phyloP scores from a whole-genome alignment of 78 protist genomes.

The Tieghemostelium lacteum region DNA sequence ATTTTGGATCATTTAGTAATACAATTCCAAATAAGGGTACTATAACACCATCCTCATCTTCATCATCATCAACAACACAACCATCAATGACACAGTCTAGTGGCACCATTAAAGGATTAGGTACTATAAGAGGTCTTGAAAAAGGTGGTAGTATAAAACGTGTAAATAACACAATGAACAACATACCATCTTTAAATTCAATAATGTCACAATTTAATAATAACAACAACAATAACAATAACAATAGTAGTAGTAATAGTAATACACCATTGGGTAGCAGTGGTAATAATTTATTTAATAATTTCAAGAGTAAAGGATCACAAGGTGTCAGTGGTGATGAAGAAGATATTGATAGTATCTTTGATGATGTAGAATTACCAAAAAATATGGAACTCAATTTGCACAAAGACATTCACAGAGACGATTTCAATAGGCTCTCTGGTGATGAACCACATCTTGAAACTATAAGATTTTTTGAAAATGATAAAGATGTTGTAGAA shows the following conservation, averaged over 20 bases:
- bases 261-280: slow-evolving; percentile 37
- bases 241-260: not conserved
- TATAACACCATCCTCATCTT: not conserved
- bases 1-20: not conserved
- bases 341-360: slow-evolving; percentile 25
- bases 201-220: not conserved
- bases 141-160: slow-evolving; percentile 24
- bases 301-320: not conserved
- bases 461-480: slow-evolving; percentile 23
- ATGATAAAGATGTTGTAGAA: slow-evolving; percentile 33
- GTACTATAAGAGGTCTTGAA: not conserved
- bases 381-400: not conserved
- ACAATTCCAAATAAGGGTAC: not conserved
- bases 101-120: not conserved
- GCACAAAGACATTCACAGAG: not conserved
- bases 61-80: not conserved
- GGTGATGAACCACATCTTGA: slow-evolving; percentile 26
- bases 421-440: slow-evolving; percentile 1
- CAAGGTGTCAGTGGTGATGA: not conserved
- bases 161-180: slow-evolving; percentile 50
- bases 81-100: not conserved
- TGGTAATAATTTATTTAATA: not conserved
- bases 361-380: slow-evolving; percentile 26
- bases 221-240: not conserved
- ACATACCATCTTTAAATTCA: slow-evolving; percentile 24